phyloP scores from a whole-genome alignment of 208 protist genomes.

The Entamoeba moshkovskii region DNA sequence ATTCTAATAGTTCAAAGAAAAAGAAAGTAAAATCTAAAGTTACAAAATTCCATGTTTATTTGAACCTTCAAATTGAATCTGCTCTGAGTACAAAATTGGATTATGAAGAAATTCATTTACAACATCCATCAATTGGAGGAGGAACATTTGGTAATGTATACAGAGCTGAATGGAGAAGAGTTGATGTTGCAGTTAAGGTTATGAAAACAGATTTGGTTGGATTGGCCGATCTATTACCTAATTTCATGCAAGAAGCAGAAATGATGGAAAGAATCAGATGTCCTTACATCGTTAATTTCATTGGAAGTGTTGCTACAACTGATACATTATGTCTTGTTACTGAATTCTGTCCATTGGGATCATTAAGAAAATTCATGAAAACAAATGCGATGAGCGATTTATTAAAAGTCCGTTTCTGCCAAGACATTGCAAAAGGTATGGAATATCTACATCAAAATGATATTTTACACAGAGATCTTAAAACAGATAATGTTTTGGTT shows the following conservation, averaged over 20 bases:
- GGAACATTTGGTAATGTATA: constrained; percentile 5
- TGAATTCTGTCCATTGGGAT: not conserved
- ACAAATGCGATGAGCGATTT: not conserved
- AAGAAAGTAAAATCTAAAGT: not conserved
- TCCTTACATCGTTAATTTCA: not conserved
- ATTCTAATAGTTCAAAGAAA: not conserved
- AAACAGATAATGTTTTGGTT: not conserved
- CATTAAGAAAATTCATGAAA: not conserved
- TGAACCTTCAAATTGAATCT: not conserved
- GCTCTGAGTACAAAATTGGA: not conserved
- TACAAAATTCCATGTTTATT: not conserved
- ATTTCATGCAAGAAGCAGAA: not conserved
- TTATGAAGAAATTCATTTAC: constrained; percentile 2
- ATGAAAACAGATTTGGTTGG: not conserved
- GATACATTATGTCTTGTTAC: not conserved
- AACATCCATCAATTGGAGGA: not conserved
- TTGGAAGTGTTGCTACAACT: not conserved
- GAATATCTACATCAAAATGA: not conserved
- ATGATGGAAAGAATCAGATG: not conserved
- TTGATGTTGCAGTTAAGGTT: not conserved
- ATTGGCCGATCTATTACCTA: not conserved
- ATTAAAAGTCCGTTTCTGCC: not conserved
- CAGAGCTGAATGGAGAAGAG: not conserved
- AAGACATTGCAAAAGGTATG: not conserved
- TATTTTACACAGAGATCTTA: not conserved